These are phyloP conservation scores for Entomortierella beljakovae DNA, from an alignment of 192 early-diverging fungal genomes.

Conservation along the genomic window DNA sequence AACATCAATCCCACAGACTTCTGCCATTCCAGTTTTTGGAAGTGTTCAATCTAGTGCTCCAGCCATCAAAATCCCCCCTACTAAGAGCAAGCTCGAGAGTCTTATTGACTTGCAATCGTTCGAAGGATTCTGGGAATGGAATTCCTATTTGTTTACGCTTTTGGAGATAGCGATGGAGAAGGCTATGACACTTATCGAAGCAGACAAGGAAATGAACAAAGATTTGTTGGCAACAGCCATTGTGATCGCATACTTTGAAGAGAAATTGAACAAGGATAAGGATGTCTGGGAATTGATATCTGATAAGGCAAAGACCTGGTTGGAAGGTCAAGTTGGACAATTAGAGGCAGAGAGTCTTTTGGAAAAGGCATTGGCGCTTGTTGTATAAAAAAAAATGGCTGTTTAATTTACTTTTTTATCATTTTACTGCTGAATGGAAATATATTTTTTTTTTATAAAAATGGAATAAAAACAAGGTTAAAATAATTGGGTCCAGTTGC, in stretches of 20 bases:
- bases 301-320: conserved; percentile 22
- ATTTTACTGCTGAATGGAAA: too few species aligned
- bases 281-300: conserved; percentile 23
- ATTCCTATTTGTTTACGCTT: neutral
- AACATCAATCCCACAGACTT: too few species aligned
- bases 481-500: too few species aligned
- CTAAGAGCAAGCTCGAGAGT: neutral
- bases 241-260: conserved; percentile 28
- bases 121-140: conserved; percentile 21
- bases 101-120: conserved; percentile 30
- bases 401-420: too few species aligned
- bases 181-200: too few species aligned
- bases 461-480: too few species aligned
- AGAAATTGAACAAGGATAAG: conserved; percentile 18
- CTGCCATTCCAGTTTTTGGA: too few species aligned
- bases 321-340: conserved; percentile 8
- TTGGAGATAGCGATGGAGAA: neutral
- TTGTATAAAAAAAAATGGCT: too few species aligned
- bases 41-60: neutral
- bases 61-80: neutral
- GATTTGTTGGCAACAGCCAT: conserved; percentile 11
- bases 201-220: neutral
- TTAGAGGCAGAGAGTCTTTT: too few species aligned
- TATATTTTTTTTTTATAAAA: too few species aligned
- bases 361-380: too few species aligned